Conservation (phyloP, 2,329 filamentous ascomycete species). For the Trichoderma breve region DNA sequence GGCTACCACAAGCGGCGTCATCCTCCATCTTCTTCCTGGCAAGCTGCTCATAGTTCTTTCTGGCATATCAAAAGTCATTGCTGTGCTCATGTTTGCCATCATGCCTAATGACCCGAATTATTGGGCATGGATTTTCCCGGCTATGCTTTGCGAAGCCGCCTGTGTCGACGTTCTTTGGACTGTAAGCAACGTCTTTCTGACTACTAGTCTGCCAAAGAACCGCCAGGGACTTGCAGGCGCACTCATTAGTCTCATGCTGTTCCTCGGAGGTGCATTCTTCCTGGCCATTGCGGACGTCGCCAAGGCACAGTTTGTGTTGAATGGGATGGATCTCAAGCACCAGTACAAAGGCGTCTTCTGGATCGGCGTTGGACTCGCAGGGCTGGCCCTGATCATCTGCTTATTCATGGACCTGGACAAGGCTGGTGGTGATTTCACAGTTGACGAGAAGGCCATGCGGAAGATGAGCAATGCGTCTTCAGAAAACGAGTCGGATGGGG, state of each 20-base stretch:
- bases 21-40: constrained; percentile 56
- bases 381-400: constrained; percentile 44
- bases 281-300: constrained; percentile 62
- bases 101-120: constrained; percentile 53
- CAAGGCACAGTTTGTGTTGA: constrained; percentile 41
- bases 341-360: constrained; percentile 62
- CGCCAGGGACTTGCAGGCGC: constrained; percentile 65
- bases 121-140: constrained; percentile 64
- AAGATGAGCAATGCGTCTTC: constrained; percentile 12
- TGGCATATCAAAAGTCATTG: constrained; percentile 49
- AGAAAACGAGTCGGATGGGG: constrained; percentile 7
- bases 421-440: constrained; percentile 26
- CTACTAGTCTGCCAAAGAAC: constrained; percentile 56
- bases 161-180: constrained; percentile 67
- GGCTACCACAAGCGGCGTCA: constrained; percentile 50
- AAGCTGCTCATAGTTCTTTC: constrained; percentile 53
- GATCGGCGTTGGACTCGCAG: constrained; percentile 55
- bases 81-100: constrained; percentile 55
- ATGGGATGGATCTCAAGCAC: constrained; percentile 39
- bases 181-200: constrained; percentile 66
- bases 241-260: constrained; percentile 60
- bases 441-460: constrained; percentile 23
- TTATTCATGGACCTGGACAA: constrained; percentile 28
- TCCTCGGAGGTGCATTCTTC: constrained; percentile 62
- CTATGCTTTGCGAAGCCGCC: constrained; percentile 58